Evolutionary conservation across 345 rosid species (phyloP).

Genomic region (Gossypium rotundifolium): DNA sequence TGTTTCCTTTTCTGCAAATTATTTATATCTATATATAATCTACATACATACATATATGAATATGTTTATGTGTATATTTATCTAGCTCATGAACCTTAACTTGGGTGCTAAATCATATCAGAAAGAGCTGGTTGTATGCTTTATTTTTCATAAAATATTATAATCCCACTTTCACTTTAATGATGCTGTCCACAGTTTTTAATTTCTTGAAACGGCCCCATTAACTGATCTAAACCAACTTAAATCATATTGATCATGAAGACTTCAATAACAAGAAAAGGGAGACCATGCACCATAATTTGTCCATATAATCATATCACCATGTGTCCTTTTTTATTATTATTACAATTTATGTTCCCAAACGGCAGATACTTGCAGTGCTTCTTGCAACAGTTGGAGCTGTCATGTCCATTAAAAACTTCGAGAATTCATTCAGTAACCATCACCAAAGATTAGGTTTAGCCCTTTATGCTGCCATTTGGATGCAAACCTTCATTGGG

Average conservation of each 20-base stretch:
- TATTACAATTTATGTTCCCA: not conserved
- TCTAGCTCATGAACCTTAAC: not conserved
- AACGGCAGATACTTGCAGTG: conserved; percentile 37
- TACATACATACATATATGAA: no score
- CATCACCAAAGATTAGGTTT: conserved; percentile 58
- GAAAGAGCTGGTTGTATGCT: conserved; percentile 10
- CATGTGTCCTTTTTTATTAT: not conserved
- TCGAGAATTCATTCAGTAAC: conserved; percentile 61
- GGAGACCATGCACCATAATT: not conserved
- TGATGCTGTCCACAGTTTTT: conserved; percentile 30
- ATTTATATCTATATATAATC: no score
- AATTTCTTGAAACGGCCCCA: not conserved
- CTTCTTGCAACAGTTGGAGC: conserved; percentile 53
- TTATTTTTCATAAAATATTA: not conserved
- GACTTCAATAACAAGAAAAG: conserved; percentile 10
- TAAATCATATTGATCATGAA: conserved; percentile 3
- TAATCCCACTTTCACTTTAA: conserved; percentile 36
- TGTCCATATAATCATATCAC: not conserved
- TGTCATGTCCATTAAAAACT: conserved; percentile 43
- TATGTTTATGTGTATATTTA: no score
- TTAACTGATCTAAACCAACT: conserved; percentile 1
- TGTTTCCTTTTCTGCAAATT: conserved; percentile 5
- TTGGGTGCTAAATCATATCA: conserved; percentile 11
- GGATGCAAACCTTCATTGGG: conserved; percentile 53
- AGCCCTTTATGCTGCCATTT: conserved; percentile 48